These are phyloP conservation scores for Phytophthora macrochlamydospora DNA, from an alignment of 352 stramenopile genomes.

Conservation along the genomic window DNA sequence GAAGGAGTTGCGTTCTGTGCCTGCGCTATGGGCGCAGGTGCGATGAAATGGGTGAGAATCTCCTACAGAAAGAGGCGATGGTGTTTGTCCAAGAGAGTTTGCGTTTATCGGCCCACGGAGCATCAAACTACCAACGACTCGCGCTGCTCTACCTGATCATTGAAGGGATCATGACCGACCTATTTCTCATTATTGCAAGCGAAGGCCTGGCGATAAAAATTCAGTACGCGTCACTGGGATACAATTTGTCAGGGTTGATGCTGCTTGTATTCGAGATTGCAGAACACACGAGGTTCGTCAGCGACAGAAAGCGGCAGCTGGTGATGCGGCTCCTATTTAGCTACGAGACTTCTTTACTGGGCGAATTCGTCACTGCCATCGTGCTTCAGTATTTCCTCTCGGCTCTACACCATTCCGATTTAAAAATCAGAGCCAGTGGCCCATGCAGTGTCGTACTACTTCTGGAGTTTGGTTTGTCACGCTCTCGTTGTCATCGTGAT, in stretches of 20 bases:
- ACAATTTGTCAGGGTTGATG: not conserved
- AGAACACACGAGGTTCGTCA: constrained; percentile 14
- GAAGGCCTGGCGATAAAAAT: not conserved
- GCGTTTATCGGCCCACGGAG: constrained; percentile 21
- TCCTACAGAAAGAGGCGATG: constrained; percentile 4
- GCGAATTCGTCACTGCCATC: constrained; percentile 19
- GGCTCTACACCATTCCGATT: constrained; percentile 15
- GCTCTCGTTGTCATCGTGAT: constrained; percentile 8
- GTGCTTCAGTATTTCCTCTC: constrained; percentile 12
- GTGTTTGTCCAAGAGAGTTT: constrained; percentile 26
- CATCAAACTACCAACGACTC: constrained; percentile 18
- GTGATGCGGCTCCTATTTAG: constrained; percentile 32
- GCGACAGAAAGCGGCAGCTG: constrained; percentile 8
- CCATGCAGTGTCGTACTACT: constrained; percentile 7
- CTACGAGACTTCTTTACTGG: constrained; percentile 30
- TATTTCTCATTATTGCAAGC: constrained; percentile 24
- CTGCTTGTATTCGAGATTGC: constrained; percentile 11
- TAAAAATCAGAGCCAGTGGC: constrained; percentile 11
- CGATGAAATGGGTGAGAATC: constrained; percentile 2
- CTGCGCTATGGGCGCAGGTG: constrained; percentile 7
- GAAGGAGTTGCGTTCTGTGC: constrained; percentile 11
- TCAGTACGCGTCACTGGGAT: not conserved
- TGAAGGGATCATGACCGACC: constrained; percentile 27
- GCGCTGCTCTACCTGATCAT: constrained; percentile 25
- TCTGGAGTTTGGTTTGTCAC: not conserved